Conservation (phyloP, 139 green algal species). For the Volvox africanus region DNA sequence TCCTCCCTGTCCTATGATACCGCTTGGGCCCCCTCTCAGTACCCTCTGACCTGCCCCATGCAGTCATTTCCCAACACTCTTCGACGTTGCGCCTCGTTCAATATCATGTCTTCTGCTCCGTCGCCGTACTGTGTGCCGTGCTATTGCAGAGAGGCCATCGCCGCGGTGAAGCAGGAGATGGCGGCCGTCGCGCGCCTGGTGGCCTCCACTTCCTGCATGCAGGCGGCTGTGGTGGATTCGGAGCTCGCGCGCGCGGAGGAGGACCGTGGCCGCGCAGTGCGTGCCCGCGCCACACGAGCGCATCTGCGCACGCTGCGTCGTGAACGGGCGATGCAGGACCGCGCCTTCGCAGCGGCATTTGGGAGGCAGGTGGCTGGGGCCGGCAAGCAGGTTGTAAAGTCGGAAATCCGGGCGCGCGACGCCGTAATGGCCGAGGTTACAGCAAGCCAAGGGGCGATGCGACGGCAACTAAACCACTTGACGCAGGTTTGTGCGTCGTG, state of each 20-base stretch:
- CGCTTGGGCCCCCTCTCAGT: too few species aligned
- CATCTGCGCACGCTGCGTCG: conserved; percentile 1
- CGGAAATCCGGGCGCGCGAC: conserved; percentile 3
- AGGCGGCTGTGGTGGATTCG: conserved; percentile 23
- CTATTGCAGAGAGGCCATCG: conserved; percentile 19
- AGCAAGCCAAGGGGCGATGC: neutral
- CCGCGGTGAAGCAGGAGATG: neutral
- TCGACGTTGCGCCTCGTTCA: too few species aligned
- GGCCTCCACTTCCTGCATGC: conserved; percentile 4
- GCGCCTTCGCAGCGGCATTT: conserved; percentile 39
- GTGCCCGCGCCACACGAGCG: conserved; percentile 15
- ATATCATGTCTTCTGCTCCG: too few species aligned
- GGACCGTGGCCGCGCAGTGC: neutral
- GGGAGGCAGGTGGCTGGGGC: conserved; percentile 15
- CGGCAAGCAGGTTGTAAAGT: conserved; percentile 16
- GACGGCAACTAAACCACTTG: neutral
- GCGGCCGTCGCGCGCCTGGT: neutral
- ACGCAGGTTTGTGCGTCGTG: neutral
- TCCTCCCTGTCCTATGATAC: too few species aligned
- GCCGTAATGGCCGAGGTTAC: neutral
- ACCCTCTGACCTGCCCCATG: too few species aligned
- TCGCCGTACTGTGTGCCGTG: too few species aligned
- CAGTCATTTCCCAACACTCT: too few species aligned
- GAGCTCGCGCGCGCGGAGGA: neutral
- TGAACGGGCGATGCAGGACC: conserved; percentile 25